Evolutionary conservation across 2,329 filamentous ascomycete genomes (phyloP).

Genomic region (Trichoderma arundinaceum): DNA sequence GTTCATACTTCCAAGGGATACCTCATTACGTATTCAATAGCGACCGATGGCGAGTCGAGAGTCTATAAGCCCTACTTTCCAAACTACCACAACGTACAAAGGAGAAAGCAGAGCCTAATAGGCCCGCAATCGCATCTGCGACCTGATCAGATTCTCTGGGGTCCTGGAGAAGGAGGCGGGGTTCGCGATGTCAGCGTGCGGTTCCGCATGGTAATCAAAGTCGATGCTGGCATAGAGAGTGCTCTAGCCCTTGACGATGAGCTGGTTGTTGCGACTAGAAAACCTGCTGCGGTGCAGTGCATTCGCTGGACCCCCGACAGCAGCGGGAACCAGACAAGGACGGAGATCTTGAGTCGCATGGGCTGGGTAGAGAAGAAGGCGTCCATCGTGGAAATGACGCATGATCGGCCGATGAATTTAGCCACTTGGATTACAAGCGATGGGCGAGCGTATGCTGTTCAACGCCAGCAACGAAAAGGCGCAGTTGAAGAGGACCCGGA

Average conservation of each 20-base stretch:
- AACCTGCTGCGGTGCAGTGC: slow-evolving; percentile 93
- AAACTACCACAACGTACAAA: slow-evolving; percentile 67
- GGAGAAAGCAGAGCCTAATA: slow-evolving; percentile 65
- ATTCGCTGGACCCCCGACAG: slow-evolving; percentile 92
- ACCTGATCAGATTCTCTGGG: slow-evolving; percentile 70
- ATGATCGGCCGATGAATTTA: slow-evolving; percentile 95
- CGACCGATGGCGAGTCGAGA: slow-evolving; percentile 78
- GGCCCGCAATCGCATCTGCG: slow-evolving; percentile 60
- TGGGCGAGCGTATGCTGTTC: slow-evolving; percentile 88
- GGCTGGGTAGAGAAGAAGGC: slow-evolving; percentile 80
- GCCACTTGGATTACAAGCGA: slow-evolving; percentile 90
- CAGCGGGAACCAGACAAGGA: slow-evolving; percentile 82
- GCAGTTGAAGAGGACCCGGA: slow-evolving; percentile 50
- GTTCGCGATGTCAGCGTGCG: slow-evolving; percentile 86
- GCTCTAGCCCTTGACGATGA: slow-evolving; percentile 91
- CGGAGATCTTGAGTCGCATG: slow-evolving; percentile 88
- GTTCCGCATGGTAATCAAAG: slow-evolving; percentile 97
- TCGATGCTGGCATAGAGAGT: slow-evolving; percentile 91
- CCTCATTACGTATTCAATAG: slow-evolving; percentile 91
- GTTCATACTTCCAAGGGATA: slow-evolving; percentile 86
- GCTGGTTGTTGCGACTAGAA: slow-evolving; percentile 86
- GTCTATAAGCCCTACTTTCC: slow-evolving; percentile 86
- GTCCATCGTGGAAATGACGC: slow-evolving; percentile 81
- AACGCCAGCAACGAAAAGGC: slow-evolving; percentile 60
- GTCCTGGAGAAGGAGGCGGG: slow-evolving; percentile 80